Evolutionary conservation across 441 rosid genomes (phyloP).

Genomic region (Populus hybrid): DNA sequence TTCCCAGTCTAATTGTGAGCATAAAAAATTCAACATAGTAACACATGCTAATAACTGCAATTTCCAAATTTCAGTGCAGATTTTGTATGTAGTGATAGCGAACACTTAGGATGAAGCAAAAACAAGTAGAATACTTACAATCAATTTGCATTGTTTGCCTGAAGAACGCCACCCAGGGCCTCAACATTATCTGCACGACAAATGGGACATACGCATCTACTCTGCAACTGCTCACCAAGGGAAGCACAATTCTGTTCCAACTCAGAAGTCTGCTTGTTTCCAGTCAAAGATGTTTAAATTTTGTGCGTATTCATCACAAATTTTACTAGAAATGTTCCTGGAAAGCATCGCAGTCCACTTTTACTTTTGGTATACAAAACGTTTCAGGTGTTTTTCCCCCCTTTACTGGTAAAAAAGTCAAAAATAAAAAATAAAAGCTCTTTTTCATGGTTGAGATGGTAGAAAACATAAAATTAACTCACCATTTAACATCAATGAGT

Average conservation of each 20-base stretch:
- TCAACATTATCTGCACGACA: constrained; percentile 54
- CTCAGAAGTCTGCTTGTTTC: constrained; percentile 62
- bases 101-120: constrained; percentile 8
- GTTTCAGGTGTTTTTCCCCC: not conserved
- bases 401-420: not conserved
- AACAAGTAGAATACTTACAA: constrained; percentile 26
- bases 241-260: constrained; percentile 47
- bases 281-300: constrained; percentile 40
- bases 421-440: not conserved
- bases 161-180: constrained; percentile 46
- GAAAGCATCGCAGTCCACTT: not conserved
- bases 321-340: not conserved
- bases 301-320: not conserved
- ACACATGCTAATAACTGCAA: not conserved
- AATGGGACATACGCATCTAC: constrained; percentile 55
- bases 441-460: not conserved
- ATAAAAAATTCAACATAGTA: not conserved
- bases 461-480: not conserved
- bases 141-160: constrained; percentile 37
- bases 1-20: constrained; percentile 7
- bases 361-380: not conserved
- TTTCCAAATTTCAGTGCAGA: not conserved
- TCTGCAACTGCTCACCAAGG: constrained; percentile 56
- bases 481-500: not conserved
- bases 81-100: not conserved